These are phyloP conservation scores for Lichtheimia hyalospora DNA, from an alignment of 371 early-diverging fungal genomes.

Conservation along the genomic window DNA sequence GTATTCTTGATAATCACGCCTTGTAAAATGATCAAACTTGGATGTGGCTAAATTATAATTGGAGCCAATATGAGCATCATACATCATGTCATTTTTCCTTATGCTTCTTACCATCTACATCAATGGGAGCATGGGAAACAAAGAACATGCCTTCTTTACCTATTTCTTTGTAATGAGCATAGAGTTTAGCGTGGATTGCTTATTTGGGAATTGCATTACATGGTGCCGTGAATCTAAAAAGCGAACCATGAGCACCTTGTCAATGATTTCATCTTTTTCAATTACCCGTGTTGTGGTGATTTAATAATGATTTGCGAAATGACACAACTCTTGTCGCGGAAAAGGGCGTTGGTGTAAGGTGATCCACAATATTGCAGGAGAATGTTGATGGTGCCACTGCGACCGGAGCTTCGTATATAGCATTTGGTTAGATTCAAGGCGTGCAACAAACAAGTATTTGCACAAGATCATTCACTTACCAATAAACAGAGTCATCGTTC, in stretches of 20 bases:
- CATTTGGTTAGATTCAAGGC: background rate
- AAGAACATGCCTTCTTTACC: slow-evolving; percentile 35
- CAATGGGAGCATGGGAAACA: slow-evolving; percentile 19
- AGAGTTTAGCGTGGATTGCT: too few relatives aligned
- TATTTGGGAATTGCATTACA: slow-evolving; percentile 6
- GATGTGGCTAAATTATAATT: slow-evolving; percentile 1
- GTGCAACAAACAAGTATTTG: background rate
- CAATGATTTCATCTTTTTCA: too few relatives aligned
- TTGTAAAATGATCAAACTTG: slow-evolving; percentile 17
- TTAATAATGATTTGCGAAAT: slow-evolving; percentile 27
- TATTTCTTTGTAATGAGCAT: background rate
- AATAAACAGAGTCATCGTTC: slow-evolving; percentile 27
- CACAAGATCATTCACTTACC: slow-evolving; percentile 9
- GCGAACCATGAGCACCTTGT: too few relatives aligned
- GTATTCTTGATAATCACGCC: slow-evolving; percentile 14
- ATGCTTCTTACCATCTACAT: slow-evolving; percentile 11
- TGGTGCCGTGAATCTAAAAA: slow-evolving; percentile 28
- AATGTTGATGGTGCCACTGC: slow-evolving; percentile 31
- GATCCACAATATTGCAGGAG: slow-evolving; percentile 20
- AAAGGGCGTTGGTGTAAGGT: background rate
- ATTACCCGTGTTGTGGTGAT: slow-evolving; percentile 28
- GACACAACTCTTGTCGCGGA: slow-evolving; percentile 20
- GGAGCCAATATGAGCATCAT: background rate
- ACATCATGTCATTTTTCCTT: background rate
- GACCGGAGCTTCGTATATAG: slow-evolving; percentile 19